phyloP scores from a whole-genome alignment of 75 land plant species.

The Cunninghamia lanceolata region DNA sequence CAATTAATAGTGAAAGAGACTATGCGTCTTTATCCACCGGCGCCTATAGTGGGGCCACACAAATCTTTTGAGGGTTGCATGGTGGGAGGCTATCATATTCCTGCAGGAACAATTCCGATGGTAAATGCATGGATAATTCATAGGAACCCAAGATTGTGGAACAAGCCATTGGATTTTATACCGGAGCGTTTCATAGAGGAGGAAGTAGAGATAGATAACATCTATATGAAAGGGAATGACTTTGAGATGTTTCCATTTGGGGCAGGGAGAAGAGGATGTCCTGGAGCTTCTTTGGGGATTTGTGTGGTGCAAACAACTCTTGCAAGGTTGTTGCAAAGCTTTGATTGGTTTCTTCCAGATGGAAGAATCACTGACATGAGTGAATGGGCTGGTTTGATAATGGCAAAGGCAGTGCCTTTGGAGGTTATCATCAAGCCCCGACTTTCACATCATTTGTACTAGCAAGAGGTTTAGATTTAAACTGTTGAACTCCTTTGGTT shows the following conservation, averaged over 20 bases:
- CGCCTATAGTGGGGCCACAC: constrained; percentile 18
- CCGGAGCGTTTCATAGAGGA: constrained; percentile 25
- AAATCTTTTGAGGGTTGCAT: constrained; percentile 6
- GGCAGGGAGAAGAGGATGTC: constrained; percentile 26
- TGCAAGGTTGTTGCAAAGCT: constrained; percentile 20
- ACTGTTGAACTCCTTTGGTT: too few species aligned
- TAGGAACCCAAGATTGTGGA: constrained; percentile 12
- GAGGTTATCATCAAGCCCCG: neutral
- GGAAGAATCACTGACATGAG: neutral
- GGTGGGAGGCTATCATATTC: constrained; percentile 18
- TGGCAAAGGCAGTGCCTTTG: neutral
- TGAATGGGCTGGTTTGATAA: neutral
- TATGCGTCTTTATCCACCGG: constrained; percentile 23
- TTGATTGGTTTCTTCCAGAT: constrained; percentile 10
- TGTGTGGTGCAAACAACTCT: constrained; percentile 14
- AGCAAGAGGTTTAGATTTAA: too few species aligned
- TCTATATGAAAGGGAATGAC: constrained; percentile 17
- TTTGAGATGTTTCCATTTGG: constrained; percentile 35
- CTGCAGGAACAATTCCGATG: constrained; percentile 11
- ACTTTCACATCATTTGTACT: neutral
- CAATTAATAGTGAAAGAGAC: constrained; percentile 22
- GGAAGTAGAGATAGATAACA: neutral
- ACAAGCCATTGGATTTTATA: constrained; percentile 9
- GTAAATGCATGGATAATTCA: constrained; percentile 26
- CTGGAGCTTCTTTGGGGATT: constrained; percentile 16